These are phyloP conservation scores for Volvariella surrecta DNA, from an alignment of 1,284 basidiomycete species.

Conservation along the genomic window DNA sequence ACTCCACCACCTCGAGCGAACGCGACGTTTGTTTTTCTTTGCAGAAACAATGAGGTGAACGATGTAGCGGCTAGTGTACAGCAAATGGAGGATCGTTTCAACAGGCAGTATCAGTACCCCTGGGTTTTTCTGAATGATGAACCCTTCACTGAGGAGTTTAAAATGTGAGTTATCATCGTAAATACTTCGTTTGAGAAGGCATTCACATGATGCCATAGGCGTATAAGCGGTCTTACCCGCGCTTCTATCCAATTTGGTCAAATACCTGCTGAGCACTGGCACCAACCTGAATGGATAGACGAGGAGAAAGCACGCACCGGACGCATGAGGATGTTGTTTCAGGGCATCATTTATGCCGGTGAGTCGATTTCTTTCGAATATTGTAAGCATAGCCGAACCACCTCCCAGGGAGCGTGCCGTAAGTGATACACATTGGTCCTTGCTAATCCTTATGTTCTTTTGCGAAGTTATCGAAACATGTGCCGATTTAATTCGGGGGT, in stretches of 20 bases:
- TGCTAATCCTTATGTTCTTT: not conserved
- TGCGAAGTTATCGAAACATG: conserved; percentile 59
- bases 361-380: conserved; percentile 11
- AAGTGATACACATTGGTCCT: conserved; percentile 16
- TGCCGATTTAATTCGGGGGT: conserved; percentile 83
- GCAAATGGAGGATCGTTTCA: conserved; percentile 53
- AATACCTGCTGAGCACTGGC: conserved; percentile 70
- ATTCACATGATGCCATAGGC: conserved; percentile 25
- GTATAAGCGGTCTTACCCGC: conserved; percentile 45
- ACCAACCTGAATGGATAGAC: conserved; percentile 77
- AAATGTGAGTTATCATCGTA: conserved; percentile 29
- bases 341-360: conserved; percentile 68
- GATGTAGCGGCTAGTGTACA: conserved; percentile 46
- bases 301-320: conserved; percentile 57
- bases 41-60: conserved; percentile 36
- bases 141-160: conserved; percentile 64
- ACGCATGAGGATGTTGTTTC: conserved; percentile 49
- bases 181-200: too few relatives aligned
- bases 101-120: conserved; percentile 57
- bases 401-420: conserved; percentile 42
- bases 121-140: conserved; percentile 71
- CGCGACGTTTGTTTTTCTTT: conserved; percentile 31
- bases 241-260: conserved; percentile 59
- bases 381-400: not conserved
- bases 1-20: conserved; percentile 19